These are phyloP conservation scores for Rhodotorula mucilaginosa DNA, from an alignment of 1,284 basidiomycete genomes.

Conservation along the genomic window DNA sequence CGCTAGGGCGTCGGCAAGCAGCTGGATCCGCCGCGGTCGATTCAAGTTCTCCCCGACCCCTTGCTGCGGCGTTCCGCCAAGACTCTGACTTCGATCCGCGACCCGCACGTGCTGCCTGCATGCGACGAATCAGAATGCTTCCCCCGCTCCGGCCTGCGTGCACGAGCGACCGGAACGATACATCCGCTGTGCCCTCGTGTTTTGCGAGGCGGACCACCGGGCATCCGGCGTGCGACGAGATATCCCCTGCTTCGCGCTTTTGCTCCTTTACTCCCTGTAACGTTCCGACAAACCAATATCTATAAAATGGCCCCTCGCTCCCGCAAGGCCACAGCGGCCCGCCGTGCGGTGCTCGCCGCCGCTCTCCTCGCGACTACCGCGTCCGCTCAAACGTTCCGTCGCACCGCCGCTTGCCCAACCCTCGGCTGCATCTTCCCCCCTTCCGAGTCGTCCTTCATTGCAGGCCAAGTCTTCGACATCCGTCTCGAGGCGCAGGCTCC, in stretches of 20 bases:
- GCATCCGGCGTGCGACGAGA: no score
- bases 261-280: background rate
- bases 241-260: background rate
- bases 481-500: slow-evolving; percentile 50
- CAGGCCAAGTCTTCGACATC: slow-evolving; percentile 37
- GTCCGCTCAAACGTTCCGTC: slow-evolving; percentile 49
- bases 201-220: no score
- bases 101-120: no score
- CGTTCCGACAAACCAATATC: background rate
- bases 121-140: no score
- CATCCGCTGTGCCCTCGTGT: no score
- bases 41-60: no score
- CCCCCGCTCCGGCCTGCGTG: no score
- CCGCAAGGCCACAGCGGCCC: background rate
- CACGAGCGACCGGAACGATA: no score
- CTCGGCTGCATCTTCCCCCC: slow-evolving; percentile 35
- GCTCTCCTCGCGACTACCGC: slow-evolving; percentile 36
- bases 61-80: no score
- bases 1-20: background rate
- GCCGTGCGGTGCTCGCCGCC: background rate
- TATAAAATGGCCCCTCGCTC: background rate
- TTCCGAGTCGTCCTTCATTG: slow-evolving; percentile 34
- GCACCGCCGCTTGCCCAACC: slow-evolving; percentile 45
- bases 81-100: no score
- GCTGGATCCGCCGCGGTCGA: no score